phyloP scores from a whole-genome alignment of 768 basidiomycete species.

The Mycena leptocephala region DNA sequence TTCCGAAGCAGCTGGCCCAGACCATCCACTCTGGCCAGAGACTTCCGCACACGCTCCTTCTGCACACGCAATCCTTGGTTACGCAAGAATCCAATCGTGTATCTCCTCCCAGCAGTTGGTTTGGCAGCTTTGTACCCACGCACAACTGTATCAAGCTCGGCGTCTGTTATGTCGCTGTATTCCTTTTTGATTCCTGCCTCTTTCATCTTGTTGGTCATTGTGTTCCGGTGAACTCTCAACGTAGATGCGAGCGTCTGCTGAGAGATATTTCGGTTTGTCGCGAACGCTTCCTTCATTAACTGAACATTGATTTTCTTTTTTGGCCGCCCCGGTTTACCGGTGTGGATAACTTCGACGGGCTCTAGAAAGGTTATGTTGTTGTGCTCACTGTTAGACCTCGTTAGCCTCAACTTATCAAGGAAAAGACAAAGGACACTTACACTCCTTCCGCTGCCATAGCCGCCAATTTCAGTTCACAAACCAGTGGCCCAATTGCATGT shows the following conservation, averaged over 20 bases:
- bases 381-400: neutral
- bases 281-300: constrained; percentile 27
- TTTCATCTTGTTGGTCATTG: neutral
- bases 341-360: constrained; percentile 3
- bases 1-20: constrained; percentile 39
- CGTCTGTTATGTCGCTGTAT: neutral
- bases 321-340: constrained; percentile 20
- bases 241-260: neutral
- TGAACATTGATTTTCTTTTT: constrained; percentile 21
- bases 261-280: constrained; percentile 13
- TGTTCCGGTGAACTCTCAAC: neutral
- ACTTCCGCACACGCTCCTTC: constrained; percentile 29
- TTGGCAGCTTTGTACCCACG: constrained; percentile 20
- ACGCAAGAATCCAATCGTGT: constrained; percentile 40
- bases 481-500: constrained; percentile 5
- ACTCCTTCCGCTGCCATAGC: constrained; percentile 4
- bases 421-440: neutral
- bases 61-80: constrained; percentile 38
- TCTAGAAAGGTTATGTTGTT: neutral
- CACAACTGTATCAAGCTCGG: constrained; percentile 12
- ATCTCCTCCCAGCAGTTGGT: constrained; percentile 44
- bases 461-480: constrained; percentile 12
- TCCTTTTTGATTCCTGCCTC: neutral
- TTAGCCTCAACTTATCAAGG: neutral
- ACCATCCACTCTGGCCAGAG: constrained; percentile 39